Conservation (phyloP, 1,284 basidiomycete genomes). For the Schizophyllum commune region DNA sequence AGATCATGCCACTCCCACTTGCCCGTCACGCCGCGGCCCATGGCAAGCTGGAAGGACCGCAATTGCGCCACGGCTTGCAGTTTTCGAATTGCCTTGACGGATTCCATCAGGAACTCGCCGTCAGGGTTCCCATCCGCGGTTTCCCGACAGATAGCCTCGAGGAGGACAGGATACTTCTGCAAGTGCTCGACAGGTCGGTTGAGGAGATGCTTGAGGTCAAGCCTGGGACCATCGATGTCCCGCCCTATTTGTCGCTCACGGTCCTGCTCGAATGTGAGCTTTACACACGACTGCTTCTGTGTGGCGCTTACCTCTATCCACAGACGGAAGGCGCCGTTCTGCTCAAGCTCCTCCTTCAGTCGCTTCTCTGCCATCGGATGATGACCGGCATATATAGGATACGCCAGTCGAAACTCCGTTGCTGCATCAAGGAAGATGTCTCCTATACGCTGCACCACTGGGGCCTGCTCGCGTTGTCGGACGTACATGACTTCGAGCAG, state of each 20-base stretch:
- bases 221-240: conserved; percentile 54
- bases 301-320: conserved; percentile 72
- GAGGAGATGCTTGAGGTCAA: conserved; percentile 84
- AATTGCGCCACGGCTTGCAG: conserved; percentile 73
- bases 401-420: conserved; percentile 81
- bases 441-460: conserved; percentile 80
- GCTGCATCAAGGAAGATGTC: conserved; percentile 88
- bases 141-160: conserved; percentile 81
- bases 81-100: conserved; percentile 70
- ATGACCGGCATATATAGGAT: conserved; percentile 82
- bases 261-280: conserved; percentile 26
- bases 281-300: not conserved
- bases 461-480: conserved; percentile 81
- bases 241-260: conserved; percentile 53
- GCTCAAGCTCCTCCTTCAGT: conserved; percentile 78
- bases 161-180: conserved; percentile 82
- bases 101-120: conserved; percentile 68
- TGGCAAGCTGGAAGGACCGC: conserved; percentile 80
- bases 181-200: conserved; percentile 84
- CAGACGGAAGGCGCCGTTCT: conserved; percentile 75
- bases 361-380: conserved; percentile 82
- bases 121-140: conserved; percentile 77
- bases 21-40: conserved; percentile 66
- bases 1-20: conserved; percentile 88
- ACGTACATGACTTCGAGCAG: conserved; percentile 83